Conservation (phyloP, 768 basidiomycete genomes). For the Hygrocybe coccinea region DNA sequence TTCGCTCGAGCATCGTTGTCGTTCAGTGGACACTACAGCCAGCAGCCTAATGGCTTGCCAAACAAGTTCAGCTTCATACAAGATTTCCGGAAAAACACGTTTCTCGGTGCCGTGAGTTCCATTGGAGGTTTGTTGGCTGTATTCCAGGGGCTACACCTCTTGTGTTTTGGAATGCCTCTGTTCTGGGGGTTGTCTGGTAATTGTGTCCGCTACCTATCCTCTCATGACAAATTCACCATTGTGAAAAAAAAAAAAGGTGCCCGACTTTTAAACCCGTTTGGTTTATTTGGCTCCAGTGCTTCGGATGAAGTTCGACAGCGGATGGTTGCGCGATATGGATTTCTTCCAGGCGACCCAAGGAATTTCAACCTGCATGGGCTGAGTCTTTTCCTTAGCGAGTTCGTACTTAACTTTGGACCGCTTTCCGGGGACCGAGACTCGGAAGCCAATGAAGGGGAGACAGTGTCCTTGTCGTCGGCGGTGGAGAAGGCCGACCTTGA, state of each 20-base stretch:
- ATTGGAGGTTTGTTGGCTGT: background rate
- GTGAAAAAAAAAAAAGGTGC: no score
- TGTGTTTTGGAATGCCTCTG: background rate
- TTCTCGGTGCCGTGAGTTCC: background rate
- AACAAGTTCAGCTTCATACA: background rate
- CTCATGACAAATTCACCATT: background rate
- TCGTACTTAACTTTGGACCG: background rate
- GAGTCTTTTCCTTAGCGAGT: background rate
- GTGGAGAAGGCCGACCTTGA: no score
- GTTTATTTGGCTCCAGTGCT: background rate
- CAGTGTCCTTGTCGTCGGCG: no score
- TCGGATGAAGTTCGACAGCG: background rate
- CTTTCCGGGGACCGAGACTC: background rate
- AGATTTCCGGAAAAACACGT: background rate
- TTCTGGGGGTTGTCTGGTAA: background rate
- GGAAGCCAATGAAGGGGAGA: no score
- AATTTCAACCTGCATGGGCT: background rate
- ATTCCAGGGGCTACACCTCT: background rate
- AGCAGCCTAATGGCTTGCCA: background rate
- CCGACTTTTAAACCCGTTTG: background rate
- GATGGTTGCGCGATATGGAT: background rate
- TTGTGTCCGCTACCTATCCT: background rate
- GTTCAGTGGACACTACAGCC: background rate
- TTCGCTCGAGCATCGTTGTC: background rate
- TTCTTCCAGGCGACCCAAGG: background rate